phyloP scores from a whole-genome alignment of 768 basidiomycete genomes.

The Lentinula sp. region DNA sequence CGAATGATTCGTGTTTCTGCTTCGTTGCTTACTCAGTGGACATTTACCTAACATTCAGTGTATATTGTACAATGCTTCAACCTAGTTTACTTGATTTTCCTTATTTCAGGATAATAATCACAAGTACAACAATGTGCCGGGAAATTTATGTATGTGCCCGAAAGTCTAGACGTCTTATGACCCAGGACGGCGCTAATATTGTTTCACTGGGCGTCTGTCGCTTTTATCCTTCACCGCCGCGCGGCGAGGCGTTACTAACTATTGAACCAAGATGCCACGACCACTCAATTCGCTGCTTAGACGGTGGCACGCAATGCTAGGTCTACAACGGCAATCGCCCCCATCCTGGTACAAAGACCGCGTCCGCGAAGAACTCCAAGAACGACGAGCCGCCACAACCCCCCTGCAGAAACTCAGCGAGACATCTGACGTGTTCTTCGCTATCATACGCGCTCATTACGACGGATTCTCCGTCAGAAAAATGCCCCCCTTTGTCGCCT shows the following conservation, averaged over 20 bases:
- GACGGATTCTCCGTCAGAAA: slow-evolving; percentile 1
- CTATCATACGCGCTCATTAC: background rate
- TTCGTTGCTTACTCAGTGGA: background rate
- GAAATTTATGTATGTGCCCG: no score
- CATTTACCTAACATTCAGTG: no score
- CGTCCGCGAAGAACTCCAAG: slow-evolving; percentile 4
- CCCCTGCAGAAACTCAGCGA: slow-evolving; percentile 3
- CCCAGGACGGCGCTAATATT: background rate
- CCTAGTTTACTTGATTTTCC: no score
- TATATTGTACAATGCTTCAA: no score
- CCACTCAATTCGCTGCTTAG: background rate
- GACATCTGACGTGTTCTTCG: slow-evolving; percentile 4
- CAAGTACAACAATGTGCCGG: no score
- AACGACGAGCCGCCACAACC: slow-evolving; percentile 2
- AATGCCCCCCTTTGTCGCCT: background rate
- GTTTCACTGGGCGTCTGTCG: background rate
- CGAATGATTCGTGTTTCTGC: no score
- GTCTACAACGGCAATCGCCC: slow-evolving; percentile 2
- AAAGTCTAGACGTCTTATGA: no score
- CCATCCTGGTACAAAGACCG: slow-evolving; percentile 8
- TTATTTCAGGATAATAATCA: no score
- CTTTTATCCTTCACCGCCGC: background rate
- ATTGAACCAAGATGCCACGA: background rate
- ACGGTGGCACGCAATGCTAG: slow-evolving; percentile 3
- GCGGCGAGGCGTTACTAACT: background rate